Base-by-base conservation (phyloP, 2,329 filamentous ascomycete genomes). In the Tolypocladium pustulatum region DNA sequence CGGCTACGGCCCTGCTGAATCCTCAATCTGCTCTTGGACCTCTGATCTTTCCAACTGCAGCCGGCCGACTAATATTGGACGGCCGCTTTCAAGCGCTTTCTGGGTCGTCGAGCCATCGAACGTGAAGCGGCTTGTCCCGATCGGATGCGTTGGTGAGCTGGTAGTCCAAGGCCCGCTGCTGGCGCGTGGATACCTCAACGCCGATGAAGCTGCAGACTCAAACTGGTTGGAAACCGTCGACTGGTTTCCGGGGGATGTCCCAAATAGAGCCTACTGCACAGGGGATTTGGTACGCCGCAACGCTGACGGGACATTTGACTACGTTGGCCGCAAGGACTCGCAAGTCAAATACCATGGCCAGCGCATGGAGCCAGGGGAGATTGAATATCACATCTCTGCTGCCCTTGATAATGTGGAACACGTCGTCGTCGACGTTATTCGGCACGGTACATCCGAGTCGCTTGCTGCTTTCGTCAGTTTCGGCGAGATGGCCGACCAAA, bases 301-400 rank as follows among this genome's bases (percentile, higher is more conserved):
- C 34, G 64, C 67, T 0, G 71, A 78, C 55, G 74, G 75, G 0
- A 67, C 66, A 17, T 65, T 81, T 12, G 63, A 71, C 0, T 80
- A 75, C 56, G 63, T 80, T 36, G 81, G 80, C 51, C 73, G 82
- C 17, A 82, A 81, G 61, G 82, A 85, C 61, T 75, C 74, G 0
- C 82, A 85, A 64, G 75, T 84, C 55, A 86, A 86, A 66, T 68
- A 85, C 9, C 75, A 77, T n/a, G 85, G 85, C 27, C 83, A 78
- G 60, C 69, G 81, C 55, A 73, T 82, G 53, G 85, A 81, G 68
- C 71, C 81, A n/a, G 65, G 61, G 0, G 67, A 68, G 52, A 41
- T 69, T 12, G 67, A 68, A 46, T 40, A 62, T 5, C 57, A 58
- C 1, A 51, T 67, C 22, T 17, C 41, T 1, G 51, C 57, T 22